phyloP scores from a whole-genome alignment of 2,329 filamentous ascomycete species.

The Pseudogymnoascus sp. region DNA sequence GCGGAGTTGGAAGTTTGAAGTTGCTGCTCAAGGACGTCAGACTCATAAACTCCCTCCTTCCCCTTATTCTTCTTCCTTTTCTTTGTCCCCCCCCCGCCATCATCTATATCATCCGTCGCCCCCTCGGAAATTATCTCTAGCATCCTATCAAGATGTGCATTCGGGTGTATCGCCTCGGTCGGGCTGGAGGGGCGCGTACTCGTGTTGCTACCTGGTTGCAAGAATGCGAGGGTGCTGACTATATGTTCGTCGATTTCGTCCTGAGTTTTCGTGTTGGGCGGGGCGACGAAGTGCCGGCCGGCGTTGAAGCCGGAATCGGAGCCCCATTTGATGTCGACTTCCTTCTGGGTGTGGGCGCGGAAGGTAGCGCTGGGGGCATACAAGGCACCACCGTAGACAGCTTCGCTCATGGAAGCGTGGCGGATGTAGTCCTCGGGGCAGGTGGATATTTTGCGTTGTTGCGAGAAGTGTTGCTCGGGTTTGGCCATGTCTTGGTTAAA shows the following conservation, averaged over 20 bases:
- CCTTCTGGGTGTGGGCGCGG: constrained; percentile 20
- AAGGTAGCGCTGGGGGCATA: background rate
- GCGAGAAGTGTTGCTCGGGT: background rate
- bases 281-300: constrained; percentile 50
- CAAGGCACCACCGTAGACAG: background rate
- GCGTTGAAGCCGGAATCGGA: constrained; percentile 57
- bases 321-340: constrained; percentile 51
- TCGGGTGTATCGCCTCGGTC: constrained; percentile 11
- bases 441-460: background rate
- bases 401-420: constrained; percentile 7
- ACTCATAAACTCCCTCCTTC: constrained; percentile 39
- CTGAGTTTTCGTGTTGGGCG: constrained; percentile 47
- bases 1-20: constrained; percentile 19
- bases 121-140: constrained; percentile 13
- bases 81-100: constrained; percentile 33
- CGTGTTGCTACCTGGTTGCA: constrained; percentile 48
- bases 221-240: constrained; percentile 47
- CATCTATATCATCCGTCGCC: constrained; percentile 29
- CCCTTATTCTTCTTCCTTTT: constrained; percentile 50
- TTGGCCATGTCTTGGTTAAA: background rate
- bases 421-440: constrained; percentile 6
- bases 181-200: constrained; percentile 55
- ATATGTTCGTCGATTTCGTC: constrained; percentile 49
- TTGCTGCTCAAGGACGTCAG: constrained; percentile 30
- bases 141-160: constrained; percentile 18